Percentiles rank a stretch among this genome's conserved stretches.
phyloP scores from a whole-genome alignment of 1,139 yeast genomes.

The Keqinozyma sinolaborantium region DNA sequence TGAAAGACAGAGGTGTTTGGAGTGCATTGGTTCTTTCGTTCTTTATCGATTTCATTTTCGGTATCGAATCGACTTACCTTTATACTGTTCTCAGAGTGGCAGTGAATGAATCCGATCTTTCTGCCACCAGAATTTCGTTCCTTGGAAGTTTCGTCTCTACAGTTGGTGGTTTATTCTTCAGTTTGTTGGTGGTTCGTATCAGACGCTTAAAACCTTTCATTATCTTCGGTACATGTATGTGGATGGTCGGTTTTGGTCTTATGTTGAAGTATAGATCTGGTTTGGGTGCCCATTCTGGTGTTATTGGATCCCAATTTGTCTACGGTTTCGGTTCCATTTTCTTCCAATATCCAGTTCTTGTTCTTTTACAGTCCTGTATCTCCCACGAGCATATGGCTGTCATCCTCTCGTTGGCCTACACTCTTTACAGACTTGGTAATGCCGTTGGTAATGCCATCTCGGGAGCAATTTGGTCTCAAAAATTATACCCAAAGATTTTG shows the following conservation, averaged over 20 bases:
- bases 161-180: constrained; percentile 29
- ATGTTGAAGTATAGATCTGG: constrained; percentile 31
- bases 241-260: constrained; percentile 36
- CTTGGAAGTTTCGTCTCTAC: constrained; percentile 31
- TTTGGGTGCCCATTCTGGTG: constrained; percentile 24
- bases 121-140: constrained; percentile 35
- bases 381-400: constrained; percentile 38
- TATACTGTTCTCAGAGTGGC: constrained; percentile 35
- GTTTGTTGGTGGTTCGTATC: constrained; percentile 26
- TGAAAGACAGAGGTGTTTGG: constrained; percentile 38
- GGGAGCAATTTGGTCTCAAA: constrained; percentile 39
- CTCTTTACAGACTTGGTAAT: constrained; percentile 32
- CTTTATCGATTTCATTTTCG: constrained; percentile 26
- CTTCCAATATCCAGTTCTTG: constrained; percentile 32
- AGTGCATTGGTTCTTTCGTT: constrained; percentile 24
- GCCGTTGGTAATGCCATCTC: constrained; percentile 34
- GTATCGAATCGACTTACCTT: constrained; percentile 29
- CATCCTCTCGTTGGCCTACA: constrained; percentile 27
- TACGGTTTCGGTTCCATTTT: constrained; percentile 37
- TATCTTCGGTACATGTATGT: constrained; percentile 28
- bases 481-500: constrained; percentile 16
- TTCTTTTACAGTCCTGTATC: constrained; percentile 30
- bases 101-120: constrained; percentile 23
- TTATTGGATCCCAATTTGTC: constrained; percentile 29
- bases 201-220: constrained; percentile 30